Evolutionary conservation across 441 rosid species (phyloP).

Genomic region (Erysimum pusillum): DNA sequence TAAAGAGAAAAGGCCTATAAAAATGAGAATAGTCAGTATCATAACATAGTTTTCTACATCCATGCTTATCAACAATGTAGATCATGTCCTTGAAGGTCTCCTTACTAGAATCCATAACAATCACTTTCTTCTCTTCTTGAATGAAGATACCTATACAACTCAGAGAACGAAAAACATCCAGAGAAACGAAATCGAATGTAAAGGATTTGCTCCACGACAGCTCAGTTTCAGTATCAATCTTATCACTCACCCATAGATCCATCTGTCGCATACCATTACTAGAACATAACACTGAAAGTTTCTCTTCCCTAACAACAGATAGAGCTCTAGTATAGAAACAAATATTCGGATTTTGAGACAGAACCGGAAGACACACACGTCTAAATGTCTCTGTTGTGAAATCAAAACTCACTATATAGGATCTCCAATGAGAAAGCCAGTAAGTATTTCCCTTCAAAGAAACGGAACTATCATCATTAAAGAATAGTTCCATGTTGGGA

Average conservation of each 20-base stretch:
- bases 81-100: no score
- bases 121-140: background rate
- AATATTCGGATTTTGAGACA: no score
- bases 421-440: background rate
- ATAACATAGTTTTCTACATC: background rate
- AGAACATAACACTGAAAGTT: background rate
- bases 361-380: background rate
- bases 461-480: no score
- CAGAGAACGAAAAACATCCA: background rate
- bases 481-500: no score
- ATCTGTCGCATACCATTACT: background rate
- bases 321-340: no score
- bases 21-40: background rate
- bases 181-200: background rate
- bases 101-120: background rate
- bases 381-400: slow-evolving; percentile 1
- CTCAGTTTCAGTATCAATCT: background rate
- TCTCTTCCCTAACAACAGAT: no score
- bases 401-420: background rate
- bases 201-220: background rate
- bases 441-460: background rate
- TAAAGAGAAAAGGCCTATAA: background rate
- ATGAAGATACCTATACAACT: background rate
- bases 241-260: slow-evolving; percentile 6
- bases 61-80: background rate